Base-by-base conservation (phyloP, 2,329 filamentous ascomycete species). In the Botryosphaeria agaves region DNA sequence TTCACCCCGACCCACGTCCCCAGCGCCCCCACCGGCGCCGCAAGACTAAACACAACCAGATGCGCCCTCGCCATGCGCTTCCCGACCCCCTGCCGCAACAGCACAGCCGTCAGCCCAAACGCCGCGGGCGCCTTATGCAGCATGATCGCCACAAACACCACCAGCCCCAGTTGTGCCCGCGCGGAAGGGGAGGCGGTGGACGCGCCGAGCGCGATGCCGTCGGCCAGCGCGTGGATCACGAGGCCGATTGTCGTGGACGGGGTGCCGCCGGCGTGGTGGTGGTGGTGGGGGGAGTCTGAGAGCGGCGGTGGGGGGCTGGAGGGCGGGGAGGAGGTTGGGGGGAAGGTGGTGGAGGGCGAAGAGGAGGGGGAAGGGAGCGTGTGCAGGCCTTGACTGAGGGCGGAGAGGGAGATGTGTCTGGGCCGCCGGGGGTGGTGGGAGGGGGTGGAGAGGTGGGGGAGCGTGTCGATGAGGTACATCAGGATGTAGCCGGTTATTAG, bases 81-180 rank as follows among this genome's bases (percentile, higher is more conserved):
- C 8, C 80, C 83, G 1, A 95, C 61, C 0, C 89, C 89, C 48
- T 94, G 84, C 51, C 87, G 91, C 28, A 98, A 62, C 28, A 98
- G 58, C 2, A 94, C 72, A 1, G 84, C 85, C 0, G 87, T 95
- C 28, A 98, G 59, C 0, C 89, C 89, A 57, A 98, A 98, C 0
- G 89, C 85, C 2, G 89, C 89, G 0, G 85, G 87, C 1, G 84
- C 87, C 57, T 95, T 98, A 55, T 98, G 89, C 5, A 95, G 72
- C 80, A 98, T 91, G 41, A 98, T 89, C 7, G 89, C 89, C 24
- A 93, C 56, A 52, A 98, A 98, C 23, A 98, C 83, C 42, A 98
- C 81, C 36, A 95, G 72, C 20, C 81, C 83, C 7, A 98, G 59
- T 34, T 77, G 76, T 37, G 72, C 72, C 41, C 82, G 75, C 2